These are phyloP conservation scores for Kuraishia cidri DNA, from an alignment of 805 yeast genomes.

Conservation along the genomic window DNA sequence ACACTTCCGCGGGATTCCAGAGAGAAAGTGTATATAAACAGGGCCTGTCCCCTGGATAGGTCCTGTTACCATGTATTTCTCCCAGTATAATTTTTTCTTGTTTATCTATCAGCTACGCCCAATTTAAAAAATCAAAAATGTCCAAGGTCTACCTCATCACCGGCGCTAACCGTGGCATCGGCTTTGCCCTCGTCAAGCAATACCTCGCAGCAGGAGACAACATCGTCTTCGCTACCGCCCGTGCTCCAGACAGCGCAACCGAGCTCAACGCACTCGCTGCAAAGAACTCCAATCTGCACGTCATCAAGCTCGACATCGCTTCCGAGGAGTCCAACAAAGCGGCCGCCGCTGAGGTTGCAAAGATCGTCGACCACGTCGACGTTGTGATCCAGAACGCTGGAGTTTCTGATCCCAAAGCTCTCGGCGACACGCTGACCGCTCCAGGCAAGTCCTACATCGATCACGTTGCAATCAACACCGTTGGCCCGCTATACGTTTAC, in stretches of 20 bases:
- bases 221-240: constrained; percentile 2
- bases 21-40: no score
- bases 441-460: not conserved
- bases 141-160: constrained; percentile 3
- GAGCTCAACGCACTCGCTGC: not conserved
- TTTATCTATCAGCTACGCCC: no score
- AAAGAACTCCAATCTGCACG: not conserved
- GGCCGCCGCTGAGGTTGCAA: not conserved
- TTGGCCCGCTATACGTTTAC: constrained; percentile 14
- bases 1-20: no score
- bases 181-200: constrained; percentile 1
- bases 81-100: no score
- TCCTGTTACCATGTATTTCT: no score
- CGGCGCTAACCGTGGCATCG: constrained; percentile 5
- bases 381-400: constrained; percentile 1
- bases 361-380: not conserved
- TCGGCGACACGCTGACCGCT: not conserved
- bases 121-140: not conserved
- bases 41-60: no score
- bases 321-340: not conserved
- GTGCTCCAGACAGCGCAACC: not conserved
- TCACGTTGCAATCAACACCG: constrained; percentile 12
- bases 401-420: not conserved
- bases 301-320: not conserved
- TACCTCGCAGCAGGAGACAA: not conserved